Evolutionary conservation across 805 yeast species (phyloP), one percentile per base, ranked within the genome.

Genomic region (Saccharomyces eubayanus): DNA sequence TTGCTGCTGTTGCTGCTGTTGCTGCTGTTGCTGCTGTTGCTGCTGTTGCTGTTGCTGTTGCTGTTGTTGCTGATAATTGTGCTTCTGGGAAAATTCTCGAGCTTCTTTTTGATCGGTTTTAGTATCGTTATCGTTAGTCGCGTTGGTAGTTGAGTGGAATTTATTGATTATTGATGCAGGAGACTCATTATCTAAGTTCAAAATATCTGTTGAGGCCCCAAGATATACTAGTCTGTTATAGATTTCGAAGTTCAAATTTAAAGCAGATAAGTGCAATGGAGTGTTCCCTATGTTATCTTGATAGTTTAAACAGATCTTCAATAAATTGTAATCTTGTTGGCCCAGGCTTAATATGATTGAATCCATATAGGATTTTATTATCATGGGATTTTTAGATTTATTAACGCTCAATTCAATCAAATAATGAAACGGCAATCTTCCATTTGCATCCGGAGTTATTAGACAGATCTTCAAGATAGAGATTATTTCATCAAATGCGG

Each of bases 241-340:
- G 9, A 70, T 54, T 24, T 64, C 66, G 48, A 69, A 55, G 51
- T 69, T 70, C 29, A 65, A 52, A 48, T 70, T 70, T 28, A 67
- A 53, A 5, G 74, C 80, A 0, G 96, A 90, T 47, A 92, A 73
- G 62, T 89, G 96, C 49, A 90, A 72, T 6, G 95, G 89, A 0
- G 97, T 89, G 60, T 90, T 89, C 4, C 97, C 97, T 56, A 82
- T 77, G 24, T 75, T 77, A 68, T 94, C 98, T 64, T 82, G 88
- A 61, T 84, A 90, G 63, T 89, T 87, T 29, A 86, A 65, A 45
- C 86, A 73, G 58, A 83, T 79, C 50, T 79, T 78, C 46, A 84
- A 75, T 50, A 82, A 61, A 21, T 75, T 72, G 49, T 72, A 72
- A 50, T 74, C 73, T 3, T 68, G 72, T 29, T 67, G 60, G 14